Evolutionary conservation across 768 basidiomycete species (phyloP).

Genomic region (Crepidotus variabilis): DNA sequence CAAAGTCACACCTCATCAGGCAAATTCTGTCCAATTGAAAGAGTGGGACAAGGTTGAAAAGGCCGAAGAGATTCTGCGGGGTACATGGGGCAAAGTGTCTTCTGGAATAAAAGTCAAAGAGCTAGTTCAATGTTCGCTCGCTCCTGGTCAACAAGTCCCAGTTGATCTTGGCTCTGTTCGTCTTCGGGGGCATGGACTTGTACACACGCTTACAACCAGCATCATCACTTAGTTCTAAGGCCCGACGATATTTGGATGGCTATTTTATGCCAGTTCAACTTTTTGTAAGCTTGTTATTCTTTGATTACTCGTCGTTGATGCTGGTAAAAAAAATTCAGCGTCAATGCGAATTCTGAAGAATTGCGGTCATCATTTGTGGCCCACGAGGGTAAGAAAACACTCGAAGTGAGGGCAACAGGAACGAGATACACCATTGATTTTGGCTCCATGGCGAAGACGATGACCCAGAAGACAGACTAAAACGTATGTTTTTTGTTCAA

Average conservation of each 20-base stretch:
- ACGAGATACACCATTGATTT: slow-evolving; percentile 26
- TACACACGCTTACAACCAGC: too few species aligned
- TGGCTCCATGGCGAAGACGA: slow-evolving; percentile 22
- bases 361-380: slow-evolving; percentile 26
- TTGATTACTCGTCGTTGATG: too few species aligned
- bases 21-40: too few species aligned
- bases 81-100: too few species aligned
- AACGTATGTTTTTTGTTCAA: slow-evolving; percentile 22
- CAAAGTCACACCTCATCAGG: too few species aligned
- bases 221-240: slow-evolving; percentile 7
- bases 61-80: too few species aligned
- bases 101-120: too few species aligned
- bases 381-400: slow-evolving; percentile 25
- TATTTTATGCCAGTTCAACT: slow-evolving; percentile 34
- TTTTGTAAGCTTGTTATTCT: slow-evolving; percentile 27
- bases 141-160: too few species aligned
- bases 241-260: slow-evolving; percentile 43
- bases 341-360: slow-evolving; percentile 31
- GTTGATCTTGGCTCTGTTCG: too few species aligned
- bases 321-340: slow-evolving; percentile 12
- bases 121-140: too few species aligned
- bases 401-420: slow-evolving; percentile 19
- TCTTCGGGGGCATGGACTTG: too few species aligned
- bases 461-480: slow-evolving; percentile 21
- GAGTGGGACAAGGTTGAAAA: too few species aligned